A percentile compares a stretch with the other conserved stretches of the same genome.
Evolutionary conservation across 2,329 filamentous ascomycete species (phyloP).

Genomic region (Parastagonospora avenae): DNA sequence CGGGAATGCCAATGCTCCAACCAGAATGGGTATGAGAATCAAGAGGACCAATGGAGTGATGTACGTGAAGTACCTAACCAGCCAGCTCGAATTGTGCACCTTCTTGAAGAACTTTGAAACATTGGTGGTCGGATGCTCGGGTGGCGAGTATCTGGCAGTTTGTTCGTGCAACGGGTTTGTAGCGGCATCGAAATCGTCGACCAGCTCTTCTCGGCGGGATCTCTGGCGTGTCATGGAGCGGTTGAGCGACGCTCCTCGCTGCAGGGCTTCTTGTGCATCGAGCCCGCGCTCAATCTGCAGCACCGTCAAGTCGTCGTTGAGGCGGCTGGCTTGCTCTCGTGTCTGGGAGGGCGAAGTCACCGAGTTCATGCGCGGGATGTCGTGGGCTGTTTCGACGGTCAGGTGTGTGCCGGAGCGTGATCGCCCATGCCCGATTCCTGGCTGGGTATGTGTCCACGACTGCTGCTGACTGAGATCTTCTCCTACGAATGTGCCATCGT

Average conservation of each 20-base stretch:
- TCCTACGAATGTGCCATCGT: conserved; percentile 45
- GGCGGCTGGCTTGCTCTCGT: conserved; percentile 63
- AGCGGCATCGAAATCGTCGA: conserved; percentile 70
- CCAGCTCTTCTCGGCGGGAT: conserved; percentile 59
- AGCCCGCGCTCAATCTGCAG: conserved; percentile 68
- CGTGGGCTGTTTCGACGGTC: conserved; percentile 54
- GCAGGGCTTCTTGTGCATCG: conserved; percentile 49
- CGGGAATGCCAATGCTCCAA: conserved; percentile 66
- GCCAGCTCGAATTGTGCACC: conserved; percentile 67
- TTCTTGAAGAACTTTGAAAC: conserved; percentile 69
- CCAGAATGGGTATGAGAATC: conserved; percentile 69
- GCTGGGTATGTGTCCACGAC: conserved; percentile 20
- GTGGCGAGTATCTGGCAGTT: conserved; percentile 67
- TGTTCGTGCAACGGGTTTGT: conserved; percentile 73
- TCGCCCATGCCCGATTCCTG: conserved; percentile 14
- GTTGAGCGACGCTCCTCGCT: conserved; percentile 41
- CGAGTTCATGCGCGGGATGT: conserved; percentile 28
- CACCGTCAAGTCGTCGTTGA: conserved; percentile 70
- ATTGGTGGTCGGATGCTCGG: conserved; percentile 65
- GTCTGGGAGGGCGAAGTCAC: conserved; percentile 59
- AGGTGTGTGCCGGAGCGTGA: conserved; percentile 51
- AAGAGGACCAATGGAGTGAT: conserved; percentile 68
- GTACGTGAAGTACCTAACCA: conserved; percentile 74
- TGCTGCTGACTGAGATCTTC: conserved; percentile 41
- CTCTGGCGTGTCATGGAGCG: conserved; percentile 58